A percentile compares a stretch with the other conserved stretches of the same genome.
Evolutionary conservation across 2,329 filamentous ascomycete species (phyloP).

Genomic region (Beauveria asiatica): DNA sequence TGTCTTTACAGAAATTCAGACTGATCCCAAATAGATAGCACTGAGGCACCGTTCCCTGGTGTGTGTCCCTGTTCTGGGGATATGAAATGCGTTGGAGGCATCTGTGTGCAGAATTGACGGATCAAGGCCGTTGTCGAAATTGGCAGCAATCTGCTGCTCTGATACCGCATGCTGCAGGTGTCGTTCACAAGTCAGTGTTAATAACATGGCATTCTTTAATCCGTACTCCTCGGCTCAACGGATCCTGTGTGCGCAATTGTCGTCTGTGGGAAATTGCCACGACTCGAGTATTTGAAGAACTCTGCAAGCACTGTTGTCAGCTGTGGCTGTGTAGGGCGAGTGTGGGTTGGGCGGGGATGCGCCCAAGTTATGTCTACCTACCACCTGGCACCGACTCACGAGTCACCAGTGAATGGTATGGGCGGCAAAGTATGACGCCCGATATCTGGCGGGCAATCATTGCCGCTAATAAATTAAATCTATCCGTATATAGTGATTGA

Average conservation of each 20-base stretch:
- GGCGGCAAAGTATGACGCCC: background rate
- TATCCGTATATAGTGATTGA: too few species aligned
- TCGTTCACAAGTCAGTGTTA: background rate
- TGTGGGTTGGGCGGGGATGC: background rate
- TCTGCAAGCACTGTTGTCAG: background rate
- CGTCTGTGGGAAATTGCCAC: background rate
- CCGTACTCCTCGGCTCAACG: background rate
- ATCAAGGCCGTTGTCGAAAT: background rate
- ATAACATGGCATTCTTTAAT: too few species aligned
- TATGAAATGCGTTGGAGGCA: background rate
- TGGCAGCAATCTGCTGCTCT: background rate
- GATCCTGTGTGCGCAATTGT: background rate
- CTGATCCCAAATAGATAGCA: background rate
- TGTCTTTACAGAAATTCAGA: background rate
- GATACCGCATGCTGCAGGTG: background rate
- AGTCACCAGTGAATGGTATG: background rate
- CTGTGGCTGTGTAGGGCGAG: constrained; percentile 6
- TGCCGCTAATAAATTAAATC: too few species aligned
- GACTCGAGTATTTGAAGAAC: background rate
- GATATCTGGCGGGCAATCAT: too few species aligned
- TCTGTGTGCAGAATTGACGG: background rate
- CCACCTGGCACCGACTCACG: too few species aligned
- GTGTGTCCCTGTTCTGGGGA: background rate
- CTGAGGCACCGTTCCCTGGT: background rate
- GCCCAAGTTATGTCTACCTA: background rate